Percentiles rank a stretch among this genome's conserved stretches.
Evolutionary conservation across 176 grass and related monocot genomes (phyloP).

Genomic region (Stipa capillata): DNA sequence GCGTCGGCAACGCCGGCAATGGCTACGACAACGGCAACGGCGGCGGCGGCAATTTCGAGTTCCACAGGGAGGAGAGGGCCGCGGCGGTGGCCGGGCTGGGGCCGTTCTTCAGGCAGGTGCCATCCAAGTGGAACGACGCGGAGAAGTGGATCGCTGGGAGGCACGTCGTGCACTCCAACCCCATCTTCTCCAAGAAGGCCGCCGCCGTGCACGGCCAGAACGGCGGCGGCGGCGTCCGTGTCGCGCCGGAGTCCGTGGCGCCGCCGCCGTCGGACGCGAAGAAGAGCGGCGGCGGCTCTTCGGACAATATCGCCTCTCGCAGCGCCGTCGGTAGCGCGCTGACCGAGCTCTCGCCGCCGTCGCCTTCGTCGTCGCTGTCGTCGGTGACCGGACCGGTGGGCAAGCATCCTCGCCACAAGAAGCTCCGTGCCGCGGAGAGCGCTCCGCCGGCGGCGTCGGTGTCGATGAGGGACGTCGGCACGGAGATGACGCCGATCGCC

Average conservation of each 20-base stretch:
- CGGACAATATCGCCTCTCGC: background rate
- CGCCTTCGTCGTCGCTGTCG: slow-evolving; percentile 4
- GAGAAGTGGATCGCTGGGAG: slow-evolving; percentile 88
- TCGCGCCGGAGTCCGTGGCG: slow-evolving; percentile 26
- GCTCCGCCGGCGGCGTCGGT: slow-evolving; percentile 25
- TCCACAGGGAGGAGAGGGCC: slow-evolving; percentile 42
- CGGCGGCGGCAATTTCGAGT: slow-evolving; percentile 52
- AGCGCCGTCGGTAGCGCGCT: background rate
- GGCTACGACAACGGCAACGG: slow-evolving; percentile 26
- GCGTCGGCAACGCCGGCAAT: background rate
- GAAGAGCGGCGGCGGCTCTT: background rate
- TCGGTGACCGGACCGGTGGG: slow-evolving; percentile 19
- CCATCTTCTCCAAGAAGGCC: slow-evolving; percentile 58
- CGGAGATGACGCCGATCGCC: slow-evolving; percentile 85
- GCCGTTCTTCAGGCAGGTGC: slow-evolving; percentile 60
- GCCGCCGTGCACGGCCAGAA: background rate
- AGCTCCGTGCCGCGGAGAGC: background rate
- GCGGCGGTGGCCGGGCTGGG: background rate
- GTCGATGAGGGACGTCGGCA: slow-evolving; percentile 83
- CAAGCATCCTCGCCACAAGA: slow-evolving; percentile 19
- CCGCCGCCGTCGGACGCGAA: background rate
- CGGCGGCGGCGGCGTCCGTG: slow-evolving; percentile 5
- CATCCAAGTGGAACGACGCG: slow-evolving; percentile 97
- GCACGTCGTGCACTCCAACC: slow-evolving; percentile 73
- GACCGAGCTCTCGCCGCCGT: slow-evolving; percentile 9